Evolutionary conservation across 2,329 filamentous ascomycete genomes (phyloP).

Genomic region (Aspergillus brunneoviolaceus): DNA sequence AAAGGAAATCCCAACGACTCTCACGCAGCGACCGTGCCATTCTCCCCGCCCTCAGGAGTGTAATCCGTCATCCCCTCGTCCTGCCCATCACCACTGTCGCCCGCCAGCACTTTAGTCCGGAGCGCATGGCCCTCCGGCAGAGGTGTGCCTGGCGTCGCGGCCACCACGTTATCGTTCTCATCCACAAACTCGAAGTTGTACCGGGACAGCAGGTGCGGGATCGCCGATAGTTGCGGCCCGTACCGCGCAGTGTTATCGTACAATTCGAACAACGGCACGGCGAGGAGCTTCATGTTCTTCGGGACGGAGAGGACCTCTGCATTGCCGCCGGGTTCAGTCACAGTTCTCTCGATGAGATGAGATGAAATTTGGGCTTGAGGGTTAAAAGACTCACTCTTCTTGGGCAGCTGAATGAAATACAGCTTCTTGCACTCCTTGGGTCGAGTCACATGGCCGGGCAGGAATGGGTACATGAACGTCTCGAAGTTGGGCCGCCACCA

Average conservation of each 20-base stretch:
- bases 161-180: constrained; percentile 83
- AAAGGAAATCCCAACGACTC: not conserved
- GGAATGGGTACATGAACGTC: constrained; percentile 99
- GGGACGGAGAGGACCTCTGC: constrained; percentile 91
- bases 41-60: constrained; percentile 22
- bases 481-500: constrained; percentile 99
- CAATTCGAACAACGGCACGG: constrained; percentile 93
- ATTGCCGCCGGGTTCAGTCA: not conserved
- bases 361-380: not conserved
- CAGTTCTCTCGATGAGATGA: not conserved
- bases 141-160: constrained; percentile 73
- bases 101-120: constrained; percentile 65
- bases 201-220: constrained; percentile 87
- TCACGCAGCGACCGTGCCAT: constrained; percentile 19
- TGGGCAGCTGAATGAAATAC: constrained; percentile 92
- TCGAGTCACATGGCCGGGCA: constrained; percentile 90
- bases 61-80: constrained; percentile 40
- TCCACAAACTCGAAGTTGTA: constrained; percentile 99
- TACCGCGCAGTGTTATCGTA: constrained; percentile 97
- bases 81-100: constrained; percentile 33
- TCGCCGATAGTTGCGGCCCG: constrained; percentile 92
- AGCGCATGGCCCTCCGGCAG: constrained; percentile 59
- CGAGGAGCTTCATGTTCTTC: constrained; percentile 99
- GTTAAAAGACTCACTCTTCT: constrained; percentile 67
- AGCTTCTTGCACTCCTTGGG: constrained; percentile 99